Conservation (phyloP, 768 basidiomycete genomes). For the Brasilioporus rufonigricans region DNA sequence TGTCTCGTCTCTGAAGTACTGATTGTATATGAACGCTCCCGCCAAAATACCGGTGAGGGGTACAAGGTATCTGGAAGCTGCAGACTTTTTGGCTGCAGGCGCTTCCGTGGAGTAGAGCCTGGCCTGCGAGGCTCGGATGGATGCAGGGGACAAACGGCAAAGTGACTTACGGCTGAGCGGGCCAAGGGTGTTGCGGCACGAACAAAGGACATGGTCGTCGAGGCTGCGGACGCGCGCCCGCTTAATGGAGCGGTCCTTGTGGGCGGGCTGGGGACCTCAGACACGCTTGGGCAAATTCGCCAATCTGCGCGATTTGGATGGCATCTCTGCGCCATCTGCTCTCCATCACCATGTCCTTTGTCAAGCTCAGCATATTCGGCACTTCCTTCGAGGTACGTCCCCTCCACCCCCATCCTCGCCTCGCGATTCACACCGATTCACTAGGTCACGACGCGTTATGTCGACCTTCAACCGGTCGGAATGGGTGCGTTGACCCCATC, state of each 20-base stretch:
- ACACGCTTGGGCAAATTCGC: conserved; percentile 11
- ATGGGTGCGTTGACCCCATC: conserved; percentile 69
- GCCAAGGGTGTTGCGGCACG: conserved; percentile 37
- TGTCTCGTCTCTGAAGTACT: conserved; percentile 37
- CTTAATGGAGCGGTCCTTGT: neutral
- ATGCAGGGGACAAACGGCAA: neutral
- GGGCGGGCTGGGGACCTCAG: conserved; percentile 15
- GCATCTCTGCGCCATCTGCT: conserved; percentile 18
- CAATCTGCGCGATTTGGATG: conserved; percentile 12
- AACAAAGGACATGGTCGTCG: conserved; percentile 45
- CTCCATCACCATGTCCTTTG: conserved; percentile 71
- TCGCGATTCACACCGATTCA: conserved; percentile 20
- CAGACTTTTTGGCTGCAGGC: conserved; percentile 45
- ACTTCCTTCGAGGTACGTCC: conserved; percentile 87
- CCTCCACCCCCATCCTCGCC: neutral
- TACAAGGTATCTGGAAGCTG: conserved; percentile 46
- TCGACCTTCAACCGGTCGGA: conserved; percentile 97
- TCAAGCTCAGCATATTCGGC: conserved; percentile 97
- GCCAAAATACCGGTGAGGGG: conserved; percentile 35
- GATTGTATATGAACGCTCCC: conserved; percentile 49
- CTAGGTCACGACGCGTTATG: conserved; percentile 96
- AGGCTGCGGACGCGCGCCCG: neutral
- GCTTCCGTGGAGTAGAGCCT: conserved; percentile 49
- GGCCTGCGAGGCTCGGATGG: conserved; percentile 22
- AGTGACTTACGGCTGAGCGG: conserved; percentile 43